A percentile compares a stretch with the other conserved stretches of the same genome.
Conservation (phyloP, 176 grass and related monocot genomes). For the Olyra latifolia region DNA sequence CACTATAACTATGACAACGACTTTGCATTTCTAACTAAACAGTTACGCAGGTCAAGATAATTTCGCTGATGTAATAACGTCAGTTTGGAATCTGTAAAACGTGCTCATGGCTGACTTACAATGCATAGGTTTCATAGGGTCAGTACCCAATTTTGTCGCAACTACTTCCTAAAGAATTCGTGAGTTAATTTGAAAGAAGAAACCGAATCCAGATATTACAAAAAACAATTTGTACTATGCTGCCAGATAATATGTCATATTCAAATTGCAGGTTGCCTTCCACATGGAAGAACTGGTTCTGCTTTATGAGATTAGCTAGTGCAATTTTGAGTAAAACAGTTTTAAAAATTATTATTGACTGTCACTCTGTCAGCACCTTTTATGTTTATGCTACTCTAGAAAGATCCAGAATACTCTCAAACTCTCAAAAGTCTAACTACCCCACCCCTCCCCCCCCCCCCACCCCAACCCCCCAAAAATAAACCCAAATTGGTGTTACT, state of each 20-base stretch:
- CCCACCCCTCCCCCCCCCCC: no score
- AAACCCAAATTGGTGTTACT: background rate
- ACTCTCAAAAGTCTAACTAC: background rate
- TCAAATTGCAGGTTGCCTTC: background rate
- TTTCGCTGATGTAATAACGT: background rate
- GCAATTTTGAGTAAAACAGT: background rate
- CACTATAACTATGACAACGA: background rate
- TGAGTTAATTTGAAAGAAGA: background rate
- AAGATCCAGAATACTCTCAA: background rate
- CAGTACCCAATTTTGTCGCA: background rate
- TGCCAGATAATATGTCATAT: background rate
- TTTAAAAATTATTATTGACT: background rate
- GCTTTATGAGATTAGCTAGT: background rate
- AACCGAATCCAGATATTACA: background rate
- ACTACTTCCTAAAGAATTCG: background rate
- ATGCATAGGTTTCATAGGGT: constrained; percentile 3
- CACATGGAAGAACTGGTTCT: background rate
- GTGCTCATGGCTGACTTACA: background rate
- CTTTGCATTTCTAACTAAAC: background rate
- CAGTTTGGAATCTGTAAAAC: background rate
- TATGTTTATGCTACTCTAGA: background rate
- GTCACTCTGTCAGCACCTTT: background rate
- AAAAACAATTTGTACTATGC: background rate
- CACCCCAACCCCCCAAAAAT: background rate
- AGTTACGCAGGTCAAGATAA: background rate